A percentile compares a stretch with the other conserved stretches of the same genome.
phyloP scores from a whole-genome alignment of 2,329 filamentous ascomycete genomes.

The Aspergillus sp. region DNA sequence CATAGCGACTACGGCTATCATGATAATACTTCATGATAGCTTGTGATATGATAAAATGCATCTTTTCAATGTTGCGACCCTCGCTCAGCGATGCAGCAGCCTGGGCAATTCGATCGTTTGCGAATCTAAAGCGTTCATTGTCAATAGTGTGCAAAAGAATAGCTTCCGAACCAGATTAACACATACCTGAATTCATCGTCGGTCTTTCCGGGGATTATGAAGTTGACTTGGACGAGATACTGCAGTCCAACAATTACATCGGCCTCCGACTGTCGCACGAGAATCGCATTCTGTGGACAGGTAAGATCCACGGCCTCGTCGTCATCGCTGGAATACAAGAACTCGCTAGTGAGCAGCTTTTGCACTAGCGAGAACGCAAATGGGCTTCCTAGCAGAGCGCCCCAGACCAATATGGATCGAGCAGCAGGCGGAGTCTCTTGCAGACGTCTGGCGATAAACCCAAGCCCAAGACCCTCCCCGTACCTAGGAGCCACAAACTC shows the following conservation, averaged over 20 bases:
- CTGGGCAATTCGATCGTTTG: constrained; percentile 81
- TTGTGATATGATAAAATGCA: constrained; percentile 88
- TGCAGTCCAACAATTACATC: constrained; percentile 74
- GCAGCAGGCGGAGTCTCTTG: constrained; percentile 71
- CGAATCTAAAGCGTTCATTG: constrained; percentile 55
- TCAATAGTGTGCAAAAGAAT: constrained; percentile 6
- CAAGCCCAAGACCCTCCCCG: constrained; percentile 75
- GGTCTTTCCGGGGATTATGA: constrained; percentile 75
- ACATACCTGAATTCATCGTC: constrained; percentile 71
- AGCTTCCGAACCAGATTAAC: neutral
- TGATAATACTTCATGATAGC: constrained; percentile 71
- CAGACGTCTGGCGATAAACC: constrained; percentile 76
- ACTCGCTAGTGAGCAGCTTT: constrained; percentile 72
- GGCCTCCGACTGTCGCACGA: constrained; percentile 59
- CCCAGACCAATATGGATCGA: constrained; percentile 82
- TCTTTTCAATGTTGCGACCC: constrained; percentile 64
- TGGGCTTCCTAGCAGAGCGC: constrained; percentile 72
- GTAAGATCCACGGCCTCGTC: constrained; percentile 35
- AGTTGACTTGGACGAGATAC: constrained; percentile 72
- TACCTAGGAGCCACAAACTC: constrained; percentile 78
- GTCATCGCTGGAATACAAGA: constrained; percentile 56
- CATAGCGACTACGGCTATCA: constrained; percentile 65
- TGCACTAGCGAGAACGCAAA: constrained; percentile 83
- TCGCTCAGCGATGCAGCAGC: constrained; percentile 69
- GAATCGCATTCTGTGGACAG: constrained; percentile 39